These are phyloP conservation scores for Aspergillus sp. DNA, from an alignment of 2,329 filamentous ascomycete species.

Conservation along the genomic window DNA sequence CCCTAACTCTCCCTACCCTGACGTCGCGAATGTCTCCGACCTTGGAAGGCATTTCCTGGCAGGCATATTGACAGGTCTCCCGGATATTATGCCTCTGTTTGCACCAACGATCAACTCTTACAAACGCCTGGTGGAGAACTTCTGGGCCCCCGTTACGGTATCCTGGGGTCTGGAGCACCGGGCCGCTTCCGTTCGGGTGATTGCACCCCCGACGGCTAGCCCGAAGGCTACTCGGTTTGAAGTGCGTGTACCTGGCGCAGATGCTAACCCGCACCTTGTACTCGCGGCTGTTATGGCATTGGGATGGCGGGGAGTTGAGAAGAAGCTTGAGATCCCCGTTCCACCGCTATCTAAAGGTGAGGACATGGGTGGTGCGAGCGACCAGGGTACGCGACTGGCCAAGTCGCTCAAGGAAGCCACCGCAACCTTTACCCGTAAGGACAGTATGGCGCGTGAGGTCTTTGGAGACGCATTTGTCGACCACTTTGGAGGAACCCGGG, in stretches of 20 bases:
- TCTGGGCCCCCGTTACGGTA: conserved; percentile 96
- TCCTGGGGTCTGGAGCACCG: conserved; percentile 96
- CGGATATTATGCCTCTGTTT: conserved; percentile 91
- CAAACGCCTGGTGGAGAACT: conserved; percentile 96
- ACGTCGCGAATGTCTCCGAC: conserved; percentile 78
- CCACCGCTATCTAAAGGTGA: conserved; percentile 82
- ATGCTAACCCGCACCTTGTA: conserved; percentile 84
- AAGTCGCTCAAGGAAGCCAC: conserved; percentile 84
- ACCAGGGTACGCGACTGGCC: conserved; percentile 72
- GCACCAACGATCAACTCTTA: conserved; percentile 97
- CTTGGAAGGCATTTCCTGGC: conserved; percentile 90
- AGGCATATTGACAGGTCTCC: conserved; percentile 79
- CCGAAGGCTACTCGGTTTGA: conserved; percentile 87
- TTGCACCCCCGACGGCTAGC: conserved; percentile 80
- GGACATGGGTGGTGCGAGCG: conserved; percentile 67
- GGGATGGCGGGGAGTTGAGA: conserved; percentile 87
- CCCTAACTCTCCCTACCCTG: conserved; percentile 64
- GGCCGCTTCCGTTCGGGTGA: conserved; percentile 83
- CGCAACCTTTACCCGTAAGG: conserved; percentile 67
- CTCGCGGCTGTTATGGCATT: conserved; percentile 81
- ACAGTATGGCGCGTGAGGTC: conserved; percentile 85
- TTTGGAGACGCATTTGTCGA: conserved; percentile 95
- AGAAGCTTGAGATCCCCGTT: conserved; percentile 77
- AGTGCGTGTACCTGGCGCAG: conserved; percentile 87
- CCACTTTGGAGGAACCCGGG: conserved; percentile 85